Conservation (phyloP, 331 rosid species). For the Pyracantha coccinea region DNA sequence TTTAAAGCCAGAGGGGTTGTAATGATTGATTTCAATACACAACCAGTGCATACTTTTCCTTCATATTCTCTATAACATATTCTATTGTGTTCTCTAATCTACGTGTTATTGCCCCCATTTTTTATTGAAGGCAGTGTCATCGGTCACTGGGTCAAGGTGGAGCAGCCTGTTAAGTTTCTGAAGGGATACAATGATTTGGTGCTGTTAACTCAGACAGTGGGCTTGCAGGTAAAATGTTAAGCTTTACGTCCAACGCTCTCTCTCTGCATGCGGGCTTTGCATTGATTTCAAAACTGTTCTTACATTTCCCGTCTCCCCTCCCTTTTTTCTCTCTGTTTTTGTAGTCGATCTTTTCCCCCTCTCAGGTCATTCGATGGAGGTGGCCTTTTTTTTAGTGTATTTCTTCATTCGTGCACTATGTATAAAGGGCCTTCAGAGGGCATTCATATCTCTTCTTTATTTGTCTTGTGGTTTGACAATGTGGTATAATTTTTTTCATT, state of each 20-base stretch:
- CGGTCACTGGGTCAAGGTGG: slow-evolving; percentile 74
- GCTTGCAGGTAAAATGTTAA: slow-evolving; percentile 68
- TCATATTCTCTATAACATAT: background rate
- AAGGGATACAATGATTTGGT: slow-evolving; percentile 72
- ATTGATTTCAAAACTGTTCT: background rate
- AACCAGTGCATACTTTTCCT: background rate
- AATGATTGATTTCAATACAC: background rate
- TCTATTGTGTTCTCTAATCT: slow-evolving; percentile 5
- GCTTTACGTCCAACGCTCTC: background rate
- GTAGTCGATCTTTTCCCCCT: background rate
- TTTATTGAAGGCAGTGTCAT: slow-evolving; percentile 52
- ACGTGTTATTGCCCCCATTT: background rate
- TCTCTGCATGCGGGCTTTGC: background rate
- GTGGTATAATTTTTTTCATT: background rate
- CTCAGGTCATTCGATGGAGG: background rate
- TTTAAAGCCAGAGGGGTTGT: background rate
- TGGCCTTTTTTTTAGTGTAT: background rate
- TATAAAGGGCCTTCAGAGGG: background rate
- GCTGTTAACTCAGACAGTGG: slow-evolving; percentile 70
- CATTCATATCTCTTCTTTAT: background rate
- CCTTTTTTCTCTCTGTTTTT: background rate
- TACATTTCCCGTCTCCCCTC: background rate
- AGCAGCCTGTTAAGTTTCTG: slow-evolving; percentile 64
- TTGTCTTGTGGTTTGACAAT: background rate
- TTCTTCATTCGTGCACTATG: background rate